Evolutionary conservation across 352 stramenopile species (phyloP).

Genomic region (Lagenidium giganteum): DNA sequence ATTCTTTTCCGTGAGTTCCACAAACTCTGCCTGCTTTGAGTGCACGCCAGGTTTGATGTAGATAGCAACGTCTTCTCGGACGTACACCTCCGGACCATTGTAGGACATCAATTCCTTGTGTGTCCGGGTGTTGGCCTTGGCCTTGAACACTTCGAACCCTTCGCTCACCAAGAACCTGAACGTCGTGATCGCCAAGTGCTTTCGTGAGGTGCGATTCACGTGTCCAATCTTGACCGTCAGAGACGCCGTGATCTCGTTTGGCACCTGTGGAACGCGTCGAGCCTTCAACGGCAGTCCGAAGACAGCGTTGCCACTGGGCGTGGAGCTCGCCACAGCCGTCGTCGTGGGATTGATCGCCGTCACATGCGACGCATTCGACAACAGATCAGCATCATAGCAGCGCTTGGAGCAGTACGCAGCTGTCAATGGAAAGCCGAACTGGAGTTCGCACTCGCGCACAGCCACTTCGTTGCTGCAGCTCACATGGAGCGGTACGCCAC

Average conservation of each 20-base stretch:
- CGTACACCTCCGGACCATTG: constrained; percentile 23
- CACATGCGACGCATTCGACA: too few relatives aligned
- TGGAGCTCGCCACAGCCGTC: not conserved
- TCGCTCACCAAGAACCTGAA: constrained; percentile 52
- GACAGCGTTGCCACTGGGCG: constrained; percentile 9
- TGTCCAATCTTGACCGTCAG: constrained; percentile 60
- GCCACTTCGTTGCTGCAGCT: constrained; percentile 16
- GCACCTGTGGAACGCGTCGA: too few relatives aligned
- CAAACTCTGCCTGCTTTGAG: constrained; percentile 62
- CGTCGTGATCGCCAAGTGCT: constrained; percentile 30
- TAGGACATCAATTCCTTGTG: constrained; percentile 27
- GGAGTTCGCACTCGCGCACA: constrained; percentile 12
- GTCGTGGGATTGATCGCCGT: too few relatives aligned
- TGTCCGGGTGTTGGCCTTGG: constrained; percentile 40
- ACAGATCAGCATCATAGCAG: constrained; percentile 20
- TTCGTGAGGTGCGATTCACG: constrained; percentile 44
- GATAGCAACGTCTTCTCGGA: constrained; percentile 41
- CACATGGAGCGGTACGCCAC: constrained; percentile 12
- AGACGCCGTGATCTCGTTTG: constrained; percentile 40
- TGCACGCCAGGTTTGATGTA: constrained; percentile 56
- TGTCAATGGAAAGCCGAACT: constrained; percentile 9
- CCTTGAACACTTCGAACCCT: constrained; percentile 49
- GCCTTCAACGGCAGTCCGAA: too few relatives aligned
- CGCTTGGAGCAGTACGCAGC: constrained; percentile 17
- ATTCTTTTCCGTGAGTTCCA: constrained; percentile 41